Conservation (phyloP, 2,329 filamentous ascomycete genomes). For the Metarhizium robertsii region DNA sequence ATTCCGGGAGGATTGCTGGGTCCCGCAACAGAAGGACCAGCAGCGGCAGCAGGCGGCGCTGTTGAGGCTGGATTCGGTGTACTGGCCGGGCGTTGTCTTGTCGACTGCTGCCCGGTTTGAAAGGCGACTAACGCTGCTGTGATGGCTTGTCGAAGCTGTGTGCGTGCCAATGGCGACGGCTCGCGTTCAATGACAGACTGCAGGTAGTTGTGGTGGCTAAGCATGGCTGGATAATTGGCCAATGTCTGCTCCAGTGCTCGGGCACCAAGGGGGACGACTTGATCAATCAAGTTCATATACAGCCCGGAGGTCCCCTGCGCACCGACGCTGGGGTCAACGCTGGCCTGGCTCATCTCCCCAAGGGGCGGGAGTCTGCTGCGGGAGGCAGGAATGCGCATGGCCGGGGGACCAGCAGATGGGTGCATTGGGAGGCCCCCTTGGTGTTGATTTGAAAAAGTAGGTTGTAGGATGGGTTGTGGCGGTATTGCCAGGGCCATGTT, state of each 20-base stretch:
- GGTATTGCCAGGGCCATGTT: slow-evolving; percentile 9
- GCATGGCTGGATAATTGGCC: slow-evolving; percentile 35
- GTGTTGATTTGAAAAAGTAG: not conserved
- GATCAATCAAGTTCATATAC: slow-evolving; percentile 44
- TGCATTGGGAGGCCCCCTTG: not conserved
- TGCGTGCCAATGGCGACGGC: slow-evolving; percentile 34
- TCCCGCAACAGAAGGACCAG: not conserved
- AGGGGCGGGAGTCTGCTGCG: not conserved
- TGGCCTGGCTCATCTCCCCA: not conserved
- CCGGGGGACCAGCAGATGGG: not conserved
- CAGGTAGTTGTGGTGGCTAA: slow-evolving; percentile 38
- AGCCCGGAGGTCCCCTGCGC: slow-evolving; percentile 21
- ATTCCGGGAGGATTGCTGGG: not conserved
- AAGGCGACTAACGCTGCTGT: slow-evolving; percentile 34
- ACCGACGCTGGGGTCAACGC: slow-evolving; percentile 2
- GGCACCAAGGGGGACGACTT: slow-evolving; percentile 40
- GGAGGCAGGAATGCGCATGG: not conserved
- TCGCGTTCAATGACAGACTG: slow-evolving; percentile 43
- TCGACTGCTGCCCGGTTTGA: slow-evolving; percentile 37
- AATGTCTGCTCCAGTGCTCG: slow-evolving; percentile 36
- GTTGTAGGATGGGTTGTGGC: not conserved
- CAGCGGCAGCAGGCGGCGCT: not conserved
- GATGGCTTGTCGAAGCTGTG: slow-evolving; percentile 41
- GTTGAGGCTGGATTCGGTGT: not conserved
- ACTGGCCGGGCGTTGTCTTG: slow-evolving; percentile 12